Evolutionary conservation across 2,329 filamentous ascomycete species (phyloP), one percentile per base, ranked within the genome.

Genomic region (Chaetomium strumarium): DNA sequence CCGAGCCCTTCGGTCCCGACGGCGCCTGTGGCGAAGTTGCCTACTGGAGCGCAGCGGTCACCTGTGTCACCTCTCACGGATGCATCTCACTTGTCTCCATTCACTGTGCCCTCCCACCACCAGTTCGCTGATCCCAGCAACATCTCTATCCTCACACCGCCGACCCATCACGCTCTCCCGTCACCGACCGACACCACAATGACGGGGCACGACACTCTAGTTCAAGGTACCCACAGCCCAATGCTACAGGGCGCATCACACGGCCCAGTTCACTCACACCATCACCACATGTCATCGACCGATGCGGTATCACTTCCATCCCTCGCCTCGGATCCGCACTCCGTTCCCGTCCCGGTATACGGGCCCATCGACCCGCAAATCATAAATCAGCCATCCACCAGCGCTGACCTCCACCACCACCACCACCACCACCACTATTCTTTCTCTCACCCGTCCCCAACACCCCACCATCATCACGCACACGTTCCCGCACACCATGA

Each of bases 311-410:
- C 29, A 55, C 60, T 38, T 59, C 58, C 54, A 60, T 55, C 36
- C 56, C 59, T 53, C 61, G 17, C 65, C 60, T 19, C 65, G 20
- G 57, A 67, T 19, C 52, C 66, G 2, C 65, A 68, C 46, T 59
- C 63, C 24, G 57, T 57, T n/a, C 34, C 63, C 13, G 62, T 63
- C 34, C 67, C 68, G 30, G 66, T 73, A 29, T 78, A 77, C 62
- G 76, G 80, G 49, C 79, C 78, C 24, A 81, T 82, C 64, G 78
- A 82, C 61, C 78, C 79, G n/a, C 77, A 78, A 58, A 80, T 81
- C 49, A 80, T 81, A 59, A 74, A 70, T 42, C 73, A 75, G 20
- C 46, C 56, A 9, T 36, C 51, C 20, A 30, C 29, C 34, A 14
- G 6, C 37, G 10, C 12, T n/a, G 20, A 46, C 29, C 33, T 43